Percentiles rank a stretch among this genome's conserved stretches.
These are phyloP conservation scores for Hibiscus trionum DNA, from an alignment of 345 rosid genomes.

Conservation along the genomic window DNA sequence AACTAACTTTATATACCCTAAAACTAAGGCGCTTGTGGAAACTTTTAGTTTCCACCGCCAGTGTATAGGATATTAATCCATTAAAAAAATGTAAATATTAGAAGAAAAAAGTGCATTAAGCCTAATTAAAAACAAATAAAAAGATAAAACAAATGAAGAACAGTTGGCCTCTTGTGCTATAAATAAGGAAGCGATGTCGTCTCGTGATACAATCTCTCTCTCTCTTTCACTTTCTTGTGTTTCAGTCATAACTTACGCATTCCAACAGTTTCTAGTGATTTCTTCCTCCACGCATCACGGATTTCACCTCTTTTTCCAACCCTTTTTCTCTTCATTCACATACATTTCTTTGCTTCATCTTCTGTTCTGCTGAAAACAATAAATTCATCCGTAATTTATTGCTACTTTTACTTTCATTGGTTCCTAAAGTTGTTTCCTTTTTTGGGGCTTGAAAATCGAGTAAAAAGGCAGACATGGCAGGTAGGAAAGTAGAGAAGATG, in stretches of 20 bases:
- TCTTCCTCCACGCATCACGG: slow-evolving; percentile 14
- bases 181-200: too few relatives aligned
- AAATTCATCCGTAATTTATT: too few relatives aligned
- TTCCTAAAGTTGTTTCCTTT: not conserved
- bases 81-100: too few relatives aligned
- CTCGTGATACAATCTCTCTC: slow-evolving; percentile 11
- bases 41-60: too few relatives aligned
- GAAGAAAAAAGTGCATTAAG: too few relatives aligned
- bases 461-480: slow-evolving; percentile 28
- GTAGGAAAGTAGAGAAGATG: slow-evolving; percentile 69
- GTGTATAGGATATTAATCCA: too few relatives aligned
- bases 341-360: not conserved
- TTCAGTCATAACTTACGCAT: slow-evolving; percentile 8
- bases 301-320: not conserved
- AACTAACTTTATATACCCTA: too few relatives aligned
- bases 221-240: slow-evolving; percentile 14
- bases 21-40: too few relatives aligned
- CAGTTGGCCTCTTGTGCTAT: too few relatives aligned
- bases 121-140: too few relatives aligned
- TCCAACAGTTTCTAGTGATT: not conserved
- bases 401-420: not conserved
- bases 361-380: too few relatives aligned
- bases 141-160: too few relatives aligned
- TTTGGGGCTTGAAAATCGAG: not conserved
- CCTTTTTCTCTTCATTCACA: not conserved